phyloP scores from a whole-genome alignment of 2,329 filamentous ascomycete species.

The Shiraia sp. region DNA sequence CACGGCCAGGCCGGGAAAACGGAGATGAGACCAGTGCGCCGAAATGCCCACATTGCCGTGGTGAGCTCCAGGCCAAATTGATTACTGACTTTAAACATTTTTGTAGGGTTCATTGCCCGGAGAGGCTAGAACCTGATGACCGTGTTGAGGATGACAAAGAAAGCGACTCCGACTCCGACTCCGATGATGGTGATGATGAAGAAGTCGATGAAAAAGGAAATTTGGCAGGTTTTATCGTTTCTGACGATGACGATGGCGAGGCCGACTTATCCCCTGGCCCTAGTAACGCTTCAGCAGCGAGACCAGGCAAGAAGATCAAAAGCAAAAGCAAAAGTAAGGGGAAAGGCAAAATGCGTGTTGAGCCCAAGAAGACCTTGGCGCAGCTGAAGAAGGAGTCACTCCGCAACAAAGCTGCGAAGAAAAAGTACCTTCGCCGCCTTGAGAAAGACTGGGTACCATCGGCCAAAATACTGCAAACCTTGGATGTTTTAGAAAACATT shows the following conservation, averaged over 20 bases:
- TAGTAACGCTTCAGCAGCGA: conserved; percentile 30
- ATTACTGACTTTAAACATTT: conserved; percentile 77
- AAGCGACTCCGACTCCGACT: conserved; percentile 35
- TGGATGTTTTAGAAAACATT: conserved; percentile 64
- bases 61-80: conserved; percentile 65
- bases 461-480: conserved; percentile 71
- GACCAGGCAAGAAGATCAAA: conserved; percentile 19
- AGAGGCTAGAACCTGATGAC: conserved; percentile 47
- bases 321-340: conserved; percentile 38
- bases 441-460: conserved; percentile 72
- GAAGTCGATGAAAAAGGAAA: conserved; percentile 40
- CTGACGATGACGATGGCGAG: conserved; percentile 46
- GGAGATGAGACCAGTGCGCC: conserved; percentile 56
- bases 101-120: conserved; percentile 69
- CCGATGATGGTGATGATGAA: conserved; percentile 47
- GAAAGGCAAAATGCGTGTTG: conserved; percentile 47
- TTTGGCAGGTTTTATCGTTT: conserved; percentile 61
- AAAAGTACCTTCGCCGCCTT: conserved; percentile 70
- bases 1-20: conserved; percentile 54
- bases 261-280: conserved; percentile 9
- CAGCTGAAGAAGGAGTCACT: conserved; percentile 69
- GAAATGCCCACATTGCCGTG: conserved; percentile 78
- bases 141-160: conserved; percentile 23
- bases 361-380: conserved; percentile 56
- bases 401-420: conserved; percentile 67